Conservation (phyloP, 345 rosid species). For the Atalantia buxifolia region DNA sequence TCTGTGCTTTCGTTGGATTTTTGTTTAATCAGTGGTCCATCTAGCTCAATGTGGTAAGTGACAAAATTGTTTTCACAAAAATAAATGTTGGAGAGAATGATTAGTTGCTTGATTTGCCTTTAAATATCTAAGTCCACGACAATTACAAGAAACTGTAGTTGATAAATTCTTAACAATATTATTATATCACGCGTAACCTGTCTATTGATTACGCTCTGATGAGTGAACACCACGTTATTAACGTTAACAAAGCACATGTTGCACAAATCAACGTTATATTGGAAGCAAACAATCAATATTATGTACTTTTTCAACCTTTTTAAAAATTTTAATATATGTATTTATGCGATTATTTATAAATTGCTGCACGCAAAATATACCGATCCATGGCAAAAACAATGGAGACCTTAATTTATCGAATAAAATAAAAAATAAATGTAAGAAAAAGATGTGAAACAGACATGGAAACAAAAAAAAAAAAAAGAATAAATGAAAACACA, state of each 20-base stretch:
- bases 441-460: neutral
- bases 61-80: neutral
- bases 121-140: neutral
- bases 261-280: too few relatives aligned
- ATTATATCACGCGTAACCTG: too few relatives aligned
- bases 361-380: too few relatives aligned
- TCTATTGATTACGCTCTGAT: neutral
- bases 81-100: slow-evolving; percentile 17
- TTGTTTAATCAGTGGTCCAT: neutral
- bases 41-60: neutral
- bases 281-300: too few relatives aligned
- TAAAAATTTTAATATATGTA: too few relatives aligned
- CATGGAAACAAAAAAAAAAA: neutral
- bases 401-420: neutral
- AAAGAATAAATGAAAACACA: neutral
- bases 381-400: neutral
- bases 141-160: neutral
- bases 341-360: too few relatives aligned
- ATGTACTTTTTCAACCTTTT: too few relatives aligned
- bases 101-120: slow-evolving; percentile 11
- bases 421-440: neutral
- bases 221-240: neutral
- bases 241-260: too few relatives aligned
- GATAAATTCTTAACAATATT: too few relatives aligned
- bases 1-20: neutral